Conservation (phyloP, 257 asterid genomes). For the Plantago major region DNA sequence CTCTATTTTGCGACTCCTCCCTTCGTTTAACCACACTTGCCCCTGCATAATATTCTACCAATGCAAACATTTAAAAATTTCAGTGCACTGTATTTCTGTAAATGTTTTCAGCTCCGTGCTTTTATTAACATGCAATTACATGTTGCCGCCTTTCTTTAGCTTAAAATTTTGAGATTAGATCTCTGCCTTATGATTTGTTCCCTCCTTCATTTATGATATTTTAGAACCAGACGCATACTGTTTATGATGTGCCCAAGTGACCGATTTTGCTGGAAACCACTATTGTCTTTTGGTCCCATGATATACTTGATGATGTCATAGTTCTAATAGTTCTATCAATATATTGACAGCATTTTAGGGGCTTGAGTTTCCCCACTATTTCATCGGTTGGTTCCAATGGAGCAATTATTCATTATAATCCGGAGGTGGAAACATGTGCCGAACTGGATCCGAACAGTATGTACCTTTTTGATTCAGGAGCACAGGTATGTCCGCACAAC, state of each 20-base stretch:
- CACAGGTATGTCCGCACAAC: conserved; percentile 54
- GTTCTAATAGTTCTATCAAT: conserved; percentile 12
- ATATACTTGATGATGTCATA: neutral
- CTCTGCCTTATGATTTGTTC: conserved; percentile 12
- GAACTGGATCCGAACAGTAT: conserved; percentile 80
- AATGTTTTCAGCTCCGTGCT: no score
- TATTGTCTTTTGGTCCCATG: neutral
- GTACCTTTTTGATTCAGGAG: conserved; percentile 95
- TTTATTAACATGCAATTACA: no score
- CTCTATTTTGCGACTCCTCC: no score
- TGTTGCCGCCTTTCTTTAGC: neutral
- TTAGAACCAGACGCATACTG: conserved; percentile 1
- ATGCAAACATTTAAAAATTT: no score
- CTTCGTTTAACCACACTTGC: no score
- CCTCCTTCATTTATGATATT: neutral
- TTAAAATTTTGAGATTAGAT: neutral
- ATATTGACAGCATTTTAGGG: conserved; percentile 70
- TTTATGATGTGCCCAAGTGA: conserved; percentile 5
- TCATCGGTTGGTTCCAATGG: conserved; percentile 98
- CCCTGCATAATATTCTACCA: no score
- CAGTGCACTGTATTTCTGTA: no score
- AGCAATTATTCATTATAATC: conserved; percentile 81
- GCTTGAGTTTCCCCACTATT: conserved; percentile 90
- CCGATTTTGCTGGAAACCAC: conserved; percentile 11
- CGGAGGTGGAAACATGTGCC: conserved; percentile 74